Percentiles rank a stretch among this genome's conserved stretches.
phyloP scores from a whole-genome alignment of 1,284 basidiomycete species.

The Heliocybe sulcata region DNA sequence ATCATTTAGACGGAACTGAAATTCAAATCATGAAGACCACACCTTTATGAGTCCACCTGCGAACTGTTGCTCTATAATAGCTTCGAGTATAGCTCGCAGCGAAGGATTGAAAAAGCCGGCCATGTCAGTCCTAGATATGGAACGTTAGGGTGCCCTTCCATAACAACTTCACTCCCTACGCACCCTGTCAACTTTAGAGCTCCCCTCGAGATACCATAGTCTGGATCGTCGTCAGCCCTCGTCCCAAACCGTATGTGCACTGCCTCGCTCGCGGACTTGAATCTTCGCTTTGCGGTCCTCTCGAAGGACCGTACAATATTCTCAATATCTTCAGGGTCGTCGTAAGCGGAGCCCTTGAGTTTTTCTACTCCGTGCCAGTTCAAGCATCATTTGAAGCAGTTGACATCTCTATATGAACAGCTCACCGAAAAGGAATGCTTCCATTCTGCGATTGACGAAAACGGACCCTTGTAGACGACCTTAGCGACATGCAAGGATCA shows the following conservation, averaged over 20 bases:
- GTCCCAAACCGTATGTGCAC: background rate
- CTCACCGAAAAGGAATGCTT: background rate
- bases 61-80: background rate
- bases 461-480: constrained; percentile 1
- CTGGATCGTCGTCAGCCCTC: background rate
- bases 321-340: background rate
- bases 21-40: background rate
- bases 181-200: background rate
- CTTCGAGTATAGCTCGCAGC: background rate
- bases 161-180: background rate
- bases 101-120: background rate
- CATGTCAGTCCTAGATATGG: background rate
- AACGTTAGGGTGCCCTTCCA: background rate
- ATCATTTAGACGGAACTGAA: background rate
- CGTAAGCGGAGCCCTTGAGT: constrained; percentile 1
- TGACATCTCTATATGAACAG: background rate
- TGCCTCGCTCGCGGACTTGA: background rate
- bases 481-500: background rate
- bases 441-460: background rate
- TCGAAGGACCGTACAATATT: background rate
- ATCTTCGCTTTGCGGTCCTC: background rate
- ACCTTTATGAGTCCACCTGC: background rate
- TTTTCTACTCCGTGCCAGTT: background rate
- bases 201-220: background rate
- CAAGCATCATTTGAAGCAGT: background rate